Percentiles rank a stretch among this genome's conserved stretches.
Evolutionary conservation across 2,329 filamentous ascomycete genomes (phyloP).

Genomic region (Sporothrix protearum): DNA sequence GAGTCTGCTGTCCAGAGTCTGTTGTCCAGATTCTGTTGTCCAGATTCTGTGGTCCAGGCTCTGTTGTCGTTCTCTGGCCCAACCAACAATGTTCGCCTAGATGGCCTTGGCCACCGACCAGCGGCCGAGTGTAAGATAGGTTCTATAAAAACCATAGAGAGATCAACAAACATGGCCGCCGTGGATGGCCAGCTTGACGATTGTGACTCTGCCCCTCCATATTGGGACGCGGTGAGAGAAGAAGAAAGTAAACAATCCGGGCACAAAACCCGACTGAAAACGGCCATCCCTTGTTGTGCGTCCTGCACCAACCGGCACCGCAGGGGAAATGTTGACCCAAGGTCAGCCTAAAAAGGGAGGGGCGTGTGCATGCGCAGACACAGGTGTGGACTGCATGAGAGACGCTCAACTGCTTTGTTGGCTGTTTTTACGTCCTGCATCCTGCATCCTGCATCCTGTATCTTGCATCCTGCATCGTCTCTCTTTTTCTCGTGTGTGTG

Average conservation of each 20-base stretch:
- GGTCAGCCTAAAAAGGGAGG: neutral
- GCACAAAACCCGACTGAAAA: neutral
- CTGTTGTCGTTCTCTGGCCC: neutral
- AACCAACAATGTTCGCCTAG: neutral
- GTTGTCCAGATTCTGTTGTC: neutral
- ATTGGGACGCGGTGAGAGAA: conserved; percentile 2
- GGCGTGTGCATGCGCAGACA: neutral
- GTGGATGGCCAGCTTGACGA: neutral
- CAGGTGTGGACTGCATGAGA: neutral
- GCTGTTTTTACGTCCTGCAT: neutral
- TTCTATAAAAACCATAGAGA: neutral
- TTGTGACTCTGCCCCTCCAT: neutral
- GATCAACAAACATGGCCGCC: neutral
- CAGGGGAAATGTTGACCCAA: neutral
- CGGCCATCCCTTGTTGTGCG: neutral
- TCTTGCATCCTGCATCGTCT: neutral
- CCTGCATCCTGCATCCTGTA: neutral
- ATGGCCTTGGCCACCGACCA: neutral
- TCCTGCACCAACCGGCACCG: conserved; percentile 1
- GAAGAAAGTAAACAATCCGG: neutral
- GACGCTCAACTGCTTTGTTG: neutral
- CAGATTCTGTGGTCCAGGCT: neutral
- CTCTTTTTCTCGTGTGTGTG: no score
- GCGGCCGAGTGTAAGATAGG: neutral
- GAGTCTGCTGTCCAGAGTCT: neutral